A percentile compares a stretch with the other conserved stretches of the same genome.
Evolutionary conservation across 1,284 basidiomycete genomes (phyloP).

Genomic region (Trichosporon faecale): DNA sequence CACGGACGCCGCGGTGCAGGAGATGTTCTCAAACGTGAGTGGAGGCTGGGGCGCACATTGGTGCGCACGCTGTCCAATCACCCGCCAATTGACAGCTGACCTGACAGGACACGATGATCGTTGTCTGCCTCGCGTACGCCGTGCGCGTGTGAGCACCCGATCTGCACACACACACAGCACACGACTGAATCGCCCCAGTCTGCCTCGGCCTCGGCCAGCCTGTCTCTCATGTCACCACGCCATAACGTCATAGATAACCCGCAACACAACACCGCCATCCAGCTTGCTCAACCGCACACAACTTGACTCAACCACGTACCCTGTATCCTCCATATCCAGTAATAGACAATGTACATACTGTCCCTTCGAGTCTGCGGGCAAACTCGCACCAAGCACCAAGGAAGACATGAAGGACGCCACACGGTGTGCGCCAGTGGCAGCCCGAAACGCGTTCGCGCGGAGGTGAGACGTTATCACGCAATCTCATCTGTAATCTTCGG

Average conservation of each 20-base stretch:
- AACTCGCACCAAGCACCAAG: not conserved
- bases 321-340: not conserved
- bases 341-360: not conserved
- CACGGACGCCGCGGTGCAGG: constrained; percentile 43
- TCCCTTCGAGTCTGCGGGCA: not conserved
- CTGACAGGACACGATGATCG: constrained; percentile 43
- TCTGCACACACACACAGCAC: not conserved
- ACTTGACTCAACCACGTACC: not conserved
- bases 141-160: constrained; percentile 26
- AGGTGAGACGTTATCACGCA: not conserved
- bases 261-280: not conserved
- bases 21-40: constrained; percentile 48
- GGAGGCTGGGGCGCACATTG: not conserved
- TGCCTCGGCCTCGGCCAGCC: not conserved
- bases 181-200: not conserved
- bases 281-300: not conserved
- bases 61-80: not conserved
- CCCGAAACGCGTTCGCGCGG: not conserved
- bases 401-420: not conserved
- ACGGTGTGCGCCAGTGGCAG: not conserved
- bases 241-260: not conserved
- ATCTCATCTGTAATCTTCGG: not conserved
- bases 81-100: no score
- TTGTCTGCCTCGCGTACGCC: constrained; percentile 46
- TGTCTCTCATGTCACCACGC: not conserved